Conservation (phyloP, 2,329 filamentous ascomycete species). For the Cytospora chrysosperma region DNA sequence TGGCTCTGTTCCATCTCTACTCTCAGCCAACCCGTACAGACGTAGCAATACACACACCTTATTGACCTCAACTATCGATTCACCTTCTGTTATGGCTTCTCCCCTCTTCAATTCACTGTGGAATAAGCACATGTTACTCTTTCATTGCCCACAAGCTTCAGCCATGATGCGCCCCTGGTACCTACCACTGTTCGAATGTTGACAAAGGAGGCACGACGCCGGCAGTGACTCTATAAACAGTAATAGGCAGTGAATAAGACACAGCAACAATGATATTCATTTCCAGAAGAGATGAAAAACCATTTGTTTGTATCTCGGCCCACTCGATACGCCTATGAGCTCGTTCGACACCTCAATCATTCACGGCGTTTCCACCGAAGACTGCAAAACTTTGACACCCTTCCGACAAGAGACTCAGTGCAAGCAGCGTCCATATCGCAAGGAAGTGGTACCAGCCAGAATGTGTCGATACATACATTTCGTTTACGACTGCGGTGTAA, state of each 20-base stretch:
- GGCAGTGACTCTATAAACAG: not conserved
- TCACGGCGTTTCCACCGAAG: not conserved
- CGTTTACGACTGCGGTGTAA: constrained; percentile 9
- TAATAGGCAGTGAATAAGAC: not conserved
- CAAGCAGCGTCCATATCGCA: not conserved
- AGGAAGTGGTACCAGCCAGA: not conserved
- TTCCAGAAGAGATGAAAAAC: too few species aligned
- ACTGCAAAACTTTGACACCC: not conserved
- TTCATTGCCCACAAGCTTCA: not conserved
- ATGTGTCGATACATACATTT: constrained; percentile 9
- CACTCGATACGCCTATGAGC: not conserved
- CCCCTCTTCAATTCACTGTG: not conserved
- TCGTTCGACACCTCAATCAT: not conserved
- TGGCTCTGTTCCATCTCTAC: too few species aligned
- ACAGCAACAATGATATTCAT: not conserved
- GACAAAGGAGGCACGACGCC: too few species aligned
- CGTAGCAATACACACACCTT: not conserved
- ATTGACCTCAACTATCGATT: not conserved
- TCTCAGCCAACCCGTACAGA: not conserved
- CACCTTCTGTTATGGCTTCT: not conserved
- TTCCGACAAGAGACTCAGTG: not conserved
- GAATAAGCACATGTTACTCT: not conserved
- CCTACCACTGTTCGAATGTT: not conserved
- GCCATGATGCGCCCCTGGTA: not conserved
- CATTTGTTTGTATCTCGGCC: not conserved